Evolutionary conservation across 1,284 basidiomycete genomes (phyloP).

Genomic region (Cerrena zonata): DNA sequence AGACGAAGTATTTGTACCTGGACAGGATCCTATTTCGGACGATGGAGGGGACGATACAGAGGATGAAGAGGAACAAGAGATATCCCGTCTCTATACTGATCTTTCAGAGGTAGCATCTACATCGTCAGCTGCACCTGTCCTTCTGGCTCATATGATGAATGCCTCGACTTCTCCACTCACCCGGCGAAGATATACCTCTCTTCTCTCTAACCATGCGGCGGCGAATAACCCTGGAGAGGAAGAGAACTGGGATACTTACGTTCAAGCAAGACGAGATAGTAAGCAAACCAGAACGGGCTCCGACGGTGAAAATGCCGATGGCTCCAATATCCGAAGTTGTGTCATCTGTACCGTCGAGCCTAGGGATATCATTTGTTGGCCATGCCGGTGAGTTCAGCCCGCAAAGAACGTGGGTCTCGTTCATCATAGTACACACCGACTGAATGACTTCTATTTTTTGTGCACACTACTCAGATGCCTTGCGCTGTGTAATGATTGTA

Average conservation of each 20-base stretch:
- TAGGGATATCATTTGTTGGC: conserved; percentile 73
- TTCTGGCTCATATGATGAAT: conserved; percentile 46
- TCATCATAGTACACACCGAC: too few species aligned
- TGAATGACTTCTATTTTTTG: too few species aligned
- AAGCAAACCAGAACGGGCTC: background rate
- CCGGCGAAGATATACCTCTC: conserved; percentile 36
- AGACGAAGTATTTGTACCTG: conserved; percentile 40
- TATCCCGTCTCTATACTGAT: conserved; percentile 40
- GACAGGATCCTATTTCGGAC: conserved; percentile 11
- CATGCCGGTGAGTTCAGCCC: conserved; percentile 53
- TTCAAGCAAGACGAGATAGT: conserved; percentile 17
- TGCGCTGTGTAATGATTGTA: conserved; percentile 67
- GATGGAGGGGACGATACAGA: conserved; percentile 8
- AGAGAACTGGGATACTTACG: conserved; percentile 26
- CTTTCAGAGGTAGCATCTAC: conserved; percentile 29
- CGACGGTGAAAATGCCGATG: conserved; percentile 15
- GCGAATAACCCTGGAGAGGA: conserved; percentile 9
- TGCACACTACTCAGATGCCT: too few species aligned
- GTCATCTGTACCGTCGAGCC: conserved; percentile 70
- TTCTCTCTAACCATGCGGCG: conserved; percentile 23
- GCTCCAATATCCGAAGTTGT: conserved; percentile 40
- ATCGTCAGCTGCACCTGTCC: conserved; percentile 34
- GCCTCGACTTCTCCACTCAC: conserved; percentile 40
- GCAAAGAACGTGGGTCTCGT: too few species aligned
- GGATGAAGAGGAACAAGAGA: conserved; percentile 28